Base-by-base conservation (phyloP, 1,284 basidiomycete species). In the Sphagnurus paluster region DNA sequence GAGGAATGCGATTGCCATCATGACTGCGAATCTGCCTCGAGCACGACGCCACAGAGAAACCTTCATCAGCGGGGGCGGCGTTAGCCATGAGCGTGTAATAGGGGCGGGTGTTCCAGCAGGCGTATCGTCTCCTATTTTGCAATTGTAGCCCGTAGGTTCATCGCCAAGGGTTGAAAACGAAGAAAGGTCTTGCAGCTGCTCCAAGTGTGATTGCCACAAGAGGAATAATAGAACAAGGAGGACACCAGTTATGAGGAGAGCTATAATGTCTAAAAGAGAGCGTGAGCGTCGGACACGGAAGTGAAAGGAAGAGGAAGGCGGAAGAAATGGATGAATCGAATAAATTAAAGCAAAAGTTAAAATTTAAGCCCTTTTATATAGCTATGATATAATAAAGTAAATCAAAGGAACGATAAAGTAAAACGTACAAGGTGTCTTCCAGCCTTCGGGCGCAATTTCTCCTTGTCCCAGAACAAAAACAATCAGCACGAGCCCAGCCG, bases 391-490 rank as follows among this genome's bases (percentile, higher is more conserved):
- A 35, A 21, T 11, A 36, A 45, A 37, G 24, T 33, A 25, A 30
- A 21, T 13, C 33, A 19, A 20, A 42, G 14, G 4, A 38, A n/a
- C n/a, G n/a, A n/a, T n/a, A n/a, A n/a, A n/a, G n/a, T n/a, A n/a
- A n/a, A 35, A 69, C 87, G 53, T 60, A 90, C 88, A 91, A 8
- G 76, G 69, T 0, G 87, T 90, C 40, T 64, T 70, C 90, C 90
- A 95, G n/a, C 82, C 77, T 9, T 83, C 53, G 0, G 83, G 76
- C 0, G 87, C 89, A 7, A 77, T 68, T 35, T 80, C 77, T 1
- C 87, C 91, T 58, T 91, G 82, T 36, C 84, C 83, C 1, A 96
- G 76, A 0, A 84, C 81, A 58, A 94, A 95, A 9, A 89, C 77
- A 52, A 96, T 74, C 2, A 95, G 70, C 0, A 90, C 82, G 10